Evolutionary conservation across 2,329 filamentous ascomycete genomes (phyloP).

Genomic region (Aspergillus sp.): DNA sequence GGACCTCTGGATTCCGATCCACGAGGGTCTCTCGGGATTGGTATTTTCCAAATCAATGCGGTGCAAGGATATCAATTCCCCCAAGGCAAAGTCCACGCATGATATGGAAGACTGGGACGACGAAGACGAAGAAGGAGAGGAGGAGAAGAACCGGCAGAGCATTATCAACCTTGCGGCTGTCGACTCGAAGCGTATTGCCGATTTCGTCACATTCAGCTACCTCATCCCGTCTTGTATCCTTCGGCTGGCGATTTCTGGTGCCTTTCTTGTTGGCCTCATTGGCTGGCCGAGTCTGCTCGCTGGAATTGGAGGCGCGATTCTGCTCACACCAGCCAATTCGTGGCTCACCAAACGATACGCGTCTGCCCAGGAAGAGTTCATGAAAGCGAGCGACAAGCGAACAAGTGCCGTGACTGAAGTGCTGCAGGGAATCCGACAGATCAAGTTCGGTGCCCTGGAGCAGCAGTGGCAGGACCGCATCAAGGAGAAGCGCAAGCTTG

Average conservation of each 20-base stretch:
- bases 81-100: background rate
- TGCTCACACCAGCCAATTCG: slow-evolving; percentile 67
- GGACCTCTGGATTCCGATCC: slow-evolving; percentile 64
- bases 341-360: slow-evolving; percentile 65
- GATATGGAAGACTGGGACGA: slow-evolving; percentile 7
- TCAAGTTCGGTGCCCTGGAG: slow-evolving; percentile 78
- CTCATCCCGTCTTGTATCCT: slow-evolving; percentile 62
- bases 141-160: slow-evolving; percentile 63
- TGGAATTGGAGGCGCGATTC: slow-evolving; percentile 62
- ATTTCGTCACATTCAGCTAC: slow-evolving; percentile 66
- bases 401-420: slow-evolving; percentile 72
- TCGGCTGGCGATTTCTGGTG: slow-evolving; percentile 63
- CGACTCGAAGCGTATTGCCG: slow-evolving; percentile 66
- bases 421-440: slow-evolving; percentile 74
- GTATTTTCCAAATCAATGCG: slow-evolving; percentile 77
- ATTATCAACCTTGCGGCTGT: slow-evolving; percentile 78
- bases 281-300: slow-evolving; percentile 68
- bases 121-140: slow-evolving; percentile 41
- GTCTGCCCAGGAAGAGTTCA: slow-evolving; percentile 64
- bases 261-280: slow-evolving; percentile 65
- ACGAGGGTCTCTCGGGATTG: slow-evolving; percentile 67
- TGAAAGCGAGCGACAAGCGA: slow-evolving; percentile 74
- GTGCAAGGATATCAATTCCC: slow-evolving; percentile 64
- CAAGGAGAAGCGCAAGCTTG: slow-evolving; percentile 60
- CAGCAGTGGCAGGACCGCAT: slow-evolving; percentile 72